phyloP scores from a whole-genome alignment of 805 yeast species.

The Saccharomycopsis sp. region DNA sequence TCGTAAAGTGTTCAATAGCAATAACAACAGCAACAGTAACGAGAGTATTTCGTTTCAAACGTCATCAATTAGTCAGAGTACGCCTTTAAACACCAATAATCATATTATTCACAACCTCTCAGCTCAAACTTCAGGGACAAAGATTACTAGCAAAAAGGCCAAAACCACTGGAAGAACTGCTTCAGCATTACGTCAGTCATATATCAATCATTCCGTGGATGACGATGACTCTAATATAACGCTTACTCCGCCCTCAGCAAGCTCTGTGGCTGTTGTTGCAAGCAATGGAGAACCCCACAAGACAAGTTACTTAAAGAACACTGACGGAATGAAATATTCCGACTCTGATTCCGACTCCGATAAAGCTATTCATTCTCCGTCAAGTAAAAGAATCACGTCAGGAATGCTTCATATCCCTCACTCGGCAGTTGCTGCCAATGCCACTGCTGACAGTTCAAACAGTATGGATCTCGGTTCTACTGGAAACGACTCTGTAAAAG shows the following conservation, averaged over 20 bases:
- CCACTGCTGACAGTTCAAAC: background rate
- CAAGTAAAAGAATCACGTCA: slow-evolving; percentile 35
- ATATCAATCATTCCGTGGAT: background rate
- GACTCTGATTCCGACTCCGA: background rate
- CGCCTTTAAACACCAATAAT: slow-evolving; percentile 24
- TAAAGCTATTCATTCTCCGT: slow-evolving; percentile 19
- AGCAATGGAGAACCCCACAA: background rate
- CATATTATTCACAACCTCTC: background rate
- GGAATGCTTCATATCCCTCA: slow-evolving; percentile 37
- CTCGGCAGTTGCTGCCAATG: background rate
- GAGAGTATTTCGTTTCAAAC: slow-evolving; percentile 28
- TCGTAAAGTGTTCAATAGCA: background rate
- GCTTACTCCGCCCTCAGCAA: slow-evolving; percentile 8
- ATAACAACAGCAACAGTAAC: background rate
- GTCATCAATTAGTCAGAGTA: slow-evolving; percentile 44
- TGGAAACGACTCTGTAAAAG: background rate
- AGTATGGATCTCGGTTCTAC: background rate
- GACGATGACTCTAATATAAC: slow-evolving; percentile 7
- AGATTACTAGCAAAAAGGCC: background rate
- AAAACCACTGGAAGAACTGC: background rate
- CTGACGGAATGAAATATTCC: background rate
- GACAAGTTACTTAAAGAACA: background rate
- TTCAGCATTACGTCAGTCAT: background rate
- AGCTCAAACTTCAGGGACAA: background rate
- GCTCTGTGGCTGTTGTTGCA: background rate